Conservation (phyloP, 371 early-diverging fungal species). For the Lichtheimia corymbifera region DNA sequence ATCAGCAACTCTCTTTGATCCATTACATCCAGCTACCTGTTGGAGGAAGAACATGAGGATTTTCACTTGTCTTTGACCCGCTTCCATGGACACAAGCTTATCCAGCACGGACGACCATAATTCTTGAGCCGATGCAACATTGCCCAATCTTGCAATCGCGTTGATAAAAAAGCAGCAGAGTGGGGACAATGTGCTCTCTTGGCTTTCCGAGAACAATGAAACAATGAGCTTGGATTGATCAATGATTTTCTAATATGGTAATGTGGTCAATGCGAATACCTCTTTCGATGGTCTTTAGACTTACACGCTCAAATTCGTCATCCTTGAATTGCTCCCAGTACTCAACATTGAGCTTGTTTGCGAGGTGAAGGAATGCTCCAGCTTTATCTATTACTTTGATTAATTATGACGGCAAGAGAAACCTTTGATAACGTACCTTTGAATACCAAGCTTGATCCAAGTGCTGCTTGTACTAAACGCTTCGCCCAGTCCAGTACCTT, state of each 20-base stretch:
- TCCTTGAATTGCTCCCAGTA: constrained; percentile 5
- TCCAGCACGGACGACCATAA: constrained; percentile 23
- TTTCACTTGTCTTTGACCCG: constrained; percentile 1
- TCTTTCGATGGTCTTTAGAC: background rate
- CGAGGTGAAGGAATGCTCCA: constrained; percentile 13
- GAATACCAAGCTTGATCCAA: constrained; percentile 34
- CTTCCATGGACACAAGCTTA: constrained; percentile 1
- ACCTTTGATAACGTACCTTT: constrained; percentile 18
- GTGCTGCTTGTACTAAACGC: constrained; percentile 25
- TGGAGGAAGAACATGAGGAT: constrained; percentile 8
- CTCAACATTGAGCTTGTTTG: background rate
- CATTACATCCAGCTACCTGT: constrained; percentile 10
- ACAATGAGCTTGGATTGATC: constrained; percentile 17
- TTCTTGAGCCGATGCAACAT: constrained; percentile 8
- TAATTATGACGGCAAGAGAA: too few species aligned
- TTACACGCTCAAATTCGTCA: background rate
- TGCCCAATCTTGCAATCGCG: constrained; percentile 10
- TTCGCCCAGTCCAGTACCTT: constrained; percentile 17
- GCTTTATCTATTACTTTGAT: constrained; percentile 12
- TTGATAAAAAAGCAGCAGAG: constrained; percentile 19
- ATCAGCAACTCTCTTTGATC: too few species aligned
- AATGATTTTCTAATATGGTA: constrained; percentile 9
- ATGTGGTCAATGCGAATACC: background rate
- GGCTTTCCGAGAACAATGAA: constrained; percentile 15
- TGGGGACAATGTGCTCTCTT: constrained; percentile 12